These are phyloP conservation scores for Curvularia hawaiiensis DNA, from an alignment of 2,329 filamentous ascomycete species.

Conservation along the genomic window DNA sequence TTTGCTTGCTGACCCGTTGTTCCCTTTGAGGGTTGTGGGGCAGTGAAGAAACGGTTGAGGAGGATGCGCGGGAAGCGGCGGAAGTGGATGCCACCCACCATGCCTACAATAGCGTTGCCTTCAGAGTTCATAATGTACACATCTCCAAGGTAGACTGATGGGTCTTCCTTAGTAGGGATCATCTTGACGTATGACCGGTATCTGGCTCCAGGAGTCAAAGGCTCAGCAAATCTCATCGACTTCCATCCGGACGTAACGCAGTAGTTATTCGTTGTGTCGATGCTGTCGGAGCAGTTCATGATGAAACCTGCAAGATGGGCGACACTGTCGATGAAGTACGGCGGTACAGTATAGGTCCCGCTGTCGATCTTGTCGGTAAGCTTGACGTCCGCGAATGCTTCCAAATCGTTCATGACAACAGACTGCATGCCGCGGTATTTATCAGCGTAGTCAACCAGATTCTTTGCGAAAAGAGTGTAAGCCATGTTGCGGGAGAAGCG, in stretches of 20 bases:
- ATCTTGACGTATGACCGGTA: constrained; percentile 35
- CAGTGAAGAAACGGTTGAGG: constrained; percentile 29
- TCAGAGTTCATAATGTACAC: constrained; percentile 45
- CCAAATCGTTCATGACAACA: constrained; percentile 26
- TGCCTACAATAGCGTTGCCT: constrained; percentile 38
- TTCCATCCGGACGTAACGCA: constrained; percentile 33
- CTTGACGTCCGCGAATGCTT: constrained; percentile 20
- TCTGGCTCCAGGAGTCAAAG: constrained; percentile 14
- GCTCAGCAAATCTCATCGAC: constrained; percentile 27
- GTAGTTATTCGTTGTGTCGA: constrained; percentile 23
- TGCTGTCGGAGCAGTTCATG: constrained; percentile 26
- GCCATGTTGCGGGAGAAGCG: constrained; percentile 23
- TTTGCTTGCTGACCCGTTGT: background rate
- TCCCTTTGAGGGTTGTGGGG: constrained; percentile 15
- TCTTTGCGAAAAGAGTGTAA: constrained; percentile 29
- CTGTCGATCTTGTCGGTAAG: constrained; percentile 9
- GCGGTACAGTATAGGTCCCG: constrained; percentile 18
- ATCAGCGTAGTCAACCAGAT: constrained; percentile 28
- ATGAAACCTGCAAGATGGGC: constrained; percentile 32
- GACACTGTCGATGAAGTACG: constrained; percentile 34
- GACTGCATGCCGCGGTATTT: constrained; percentile 30
- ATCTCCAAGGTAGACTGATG: constrained; percentile 46
- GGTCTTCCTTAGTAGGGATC: constrained; percentile 30
- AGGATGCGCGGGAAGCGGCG: constrained; percentile 26
- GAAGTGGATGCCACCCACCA: constrained; percentile 39